Percentiles rank a stretch among this genome's conserved stretches.
phyloP scores from a whole-genome alignment of 2,329 filamentous ascomycete species.

The Cladosporium sp. region DNA sequence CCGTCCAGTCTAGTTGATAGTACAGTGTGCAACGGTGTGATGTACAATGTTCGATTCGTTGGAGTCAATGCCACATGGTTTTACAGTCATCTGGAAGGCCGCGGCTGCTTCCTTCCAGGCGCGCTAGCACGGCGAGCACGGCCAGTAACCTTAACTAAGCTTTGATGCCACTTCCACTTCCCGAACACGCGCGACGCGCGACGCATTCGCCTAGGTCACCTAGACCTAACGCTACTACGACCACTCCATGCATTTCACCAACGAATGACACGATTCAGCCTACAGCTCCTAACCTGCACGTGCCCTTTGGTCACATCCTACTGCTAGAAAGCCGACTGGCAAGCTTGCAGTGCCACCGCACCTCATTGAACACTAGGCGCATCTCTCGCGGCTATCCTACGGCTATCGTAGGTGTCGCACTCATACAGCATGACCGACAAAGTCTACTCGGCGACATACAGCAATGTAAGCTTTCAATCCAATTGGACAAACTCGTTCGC shows the following conservation, averaged over 20 bases:
- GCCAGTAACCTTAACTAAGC: background rate
- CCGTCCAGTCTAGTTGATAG: background rate
- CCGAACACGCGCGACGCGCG: background rate
- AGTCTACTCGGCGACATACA: constrained; percentile 63
- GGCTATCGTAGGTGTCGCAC: background rate
- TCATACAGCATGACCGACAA: constrained; percentile 25
- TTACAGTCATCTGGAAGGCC: constrained; percentile 3
- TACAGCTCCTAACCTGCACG: background rate
- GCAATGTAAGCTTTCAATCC: constrained; percentile 35
- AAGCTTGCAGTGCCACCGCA: background rate
- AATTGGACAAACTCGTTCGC: too few species aligned
- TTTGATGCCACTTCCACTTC: background rate
- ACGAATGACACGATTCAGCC: background rate
- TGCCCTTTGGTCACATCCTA: background rate
- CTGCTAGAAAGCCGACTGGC: background rate
- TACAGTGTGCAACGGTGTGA: background rate
- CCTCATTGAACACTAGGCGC: background rate
- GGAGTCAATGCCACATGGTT: background rate
- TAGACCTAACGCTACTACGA: background rate
- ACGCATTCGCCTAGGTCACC: background rate
- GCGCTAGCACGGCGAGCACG: background rate
- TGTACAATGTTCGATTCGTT: background rate
- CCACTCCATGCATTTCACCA: background rate
- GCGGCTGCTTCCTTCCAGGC: background rate
- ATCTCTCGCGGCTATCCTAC: background rate